A percentile compares a stretch with the other conserved stretches of the same genome.
These are phyloP conservation scores for Cystobasidium onofrii DNA, from an alignment of 768 basidiomycete species.

Conservation along the genomic window DNA sequence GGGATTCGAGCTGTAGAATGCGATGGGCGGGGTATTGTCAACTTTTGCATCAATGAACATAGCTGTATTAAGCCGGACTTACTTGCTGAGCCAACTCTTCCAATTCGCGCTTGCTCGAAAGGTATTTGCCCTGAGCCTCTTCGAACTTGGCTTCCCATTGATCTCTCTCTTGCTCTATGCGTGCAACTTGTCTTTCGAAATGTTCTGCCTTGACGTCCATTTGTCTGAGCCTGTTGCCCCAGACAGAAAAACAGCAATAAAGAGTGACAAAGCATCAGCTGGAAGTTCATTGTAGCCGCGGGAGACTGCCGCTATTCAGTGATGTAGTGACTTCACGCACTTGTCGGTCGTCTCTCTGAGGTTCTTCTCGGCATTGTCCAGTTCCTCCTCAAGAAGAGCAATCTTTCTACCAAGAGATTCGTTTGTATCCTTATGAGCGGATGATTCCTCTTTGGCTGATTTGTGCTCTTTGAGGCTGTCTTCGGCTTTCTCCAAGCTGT, in stretches of 20 bases:
- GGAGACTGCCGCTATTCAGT: too few species aligned
- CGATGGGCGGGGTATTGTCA: background rate
- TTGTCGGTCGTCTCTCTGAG: conserved; percentile 93
- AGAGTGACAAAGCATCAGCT: background rate
- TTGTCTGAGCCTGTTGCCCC: conserved; percentile 76
- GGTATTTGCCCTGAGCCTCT: conserved; percentile 66
- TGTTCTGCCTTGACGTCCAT: conserved; percentile 99
- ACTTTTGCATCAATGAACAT: too few species aligned
- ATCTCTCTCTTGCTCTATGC: conserved; percentile 84
- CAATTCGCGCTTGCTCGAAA: conserved; percentile 66
- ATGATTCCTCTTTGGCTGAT: conserved; percentile 58
- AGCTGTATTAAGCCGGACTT: background rate
- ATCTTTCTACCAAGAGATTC: conserved; percentile 76
- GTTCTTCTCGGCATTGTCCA: conserved; percentile 91
- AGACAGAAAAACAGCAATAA: background rate
- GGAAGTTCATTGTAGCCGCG: background rate
- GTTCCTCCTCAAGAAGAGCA: conserved; percentile 83
- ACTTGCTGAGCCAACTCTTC: conserved; percentile 55
- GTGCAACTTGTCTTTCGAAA: conserved; percentile 82
- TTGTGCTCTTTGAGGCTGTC: conserved; percentile 58
- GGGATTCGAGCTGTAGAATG: background rate
- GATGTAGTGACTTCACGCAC: conserved; percentile 55
- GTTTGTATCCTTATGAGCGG: conserved; percentile 60
- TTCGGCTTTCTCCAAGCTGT: conserved; percentile 65
- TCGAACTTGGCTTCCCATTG: conserved; percentile 89